Evolutionary conservation across 2,329 filamentous ascomycete species (phyloP).

Genomic region (Lizonia empirigonia): DNA sequence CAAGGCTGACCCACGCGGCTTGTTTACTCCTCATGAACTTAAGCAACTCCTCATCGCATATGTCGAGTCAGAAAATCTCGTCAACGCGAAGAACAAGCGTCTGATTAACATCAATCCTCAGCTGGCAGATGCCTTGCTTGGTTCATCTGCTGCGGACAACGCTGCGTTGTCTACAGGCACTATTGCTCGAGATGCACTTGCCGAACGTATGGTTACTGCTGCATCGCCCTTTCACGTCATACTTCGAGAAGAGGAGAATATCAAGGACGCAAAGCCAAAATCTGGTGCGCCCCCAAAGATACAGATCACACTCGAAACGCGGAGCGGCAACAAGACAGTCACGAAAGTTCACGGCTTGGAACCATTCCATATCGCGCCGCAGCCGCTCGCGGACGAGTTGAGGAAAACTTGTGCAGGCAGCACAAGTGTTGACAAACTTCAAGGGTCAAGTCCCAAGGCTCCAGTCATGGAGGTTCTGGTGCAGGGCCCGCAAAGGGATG

Average conservation of each 20-base stretch:
- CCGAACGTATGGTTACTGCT: constrained; percentile 63
- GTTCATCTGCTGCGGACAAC: constrained; percentile 58
- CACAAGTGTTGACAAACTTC: constrained; percentile 66
- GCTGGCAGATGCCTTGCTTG: constrained; percentile 66
- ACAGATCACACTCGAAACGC: constrained; percentile 64
- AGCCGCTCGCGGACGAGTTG: constrained; percentile 67
- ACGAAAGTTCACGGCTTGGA: constrained; percentile 68
- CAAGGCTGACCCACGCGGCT: constrained; percentile 57
- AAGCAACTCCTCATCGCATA: constrained; percentile 63
- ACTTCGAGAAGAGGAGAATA: constrained; percentile 54
- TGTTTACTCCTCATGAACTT: constrained; percentile 66
- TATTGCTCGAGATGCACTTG: constrained; percentile 64
- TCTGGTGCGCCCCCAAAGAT: constrained; percentile 66
- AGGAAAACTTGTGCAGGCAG: constrained; percentile 72
- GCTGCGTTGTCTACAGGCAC: constrained; percentile 62
- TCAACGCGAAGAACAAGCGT: constrained; percentile 64
- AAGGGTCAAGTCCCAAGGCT: constrained; percentile 64
- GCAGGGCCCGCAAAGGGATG: constrained; percentile 69
- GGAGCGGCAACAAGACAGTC: constrained; percentile 69
- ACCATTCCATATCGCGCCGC: constrained; percentile 64
- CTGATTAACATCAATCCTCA: constrained; percentile 66
- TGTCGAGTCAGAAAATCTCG: constrained; percentile 61
- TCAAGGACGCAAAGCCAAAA: constrained; percentile 60
- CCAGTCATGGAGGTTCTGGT: constrained; percentile 71
- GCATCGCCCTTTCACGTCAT: constrained; percentile 64